Evolutionary conservation across 305 asterid species (phyloP).

Genomic region (Solanum hybrid): DNA sequence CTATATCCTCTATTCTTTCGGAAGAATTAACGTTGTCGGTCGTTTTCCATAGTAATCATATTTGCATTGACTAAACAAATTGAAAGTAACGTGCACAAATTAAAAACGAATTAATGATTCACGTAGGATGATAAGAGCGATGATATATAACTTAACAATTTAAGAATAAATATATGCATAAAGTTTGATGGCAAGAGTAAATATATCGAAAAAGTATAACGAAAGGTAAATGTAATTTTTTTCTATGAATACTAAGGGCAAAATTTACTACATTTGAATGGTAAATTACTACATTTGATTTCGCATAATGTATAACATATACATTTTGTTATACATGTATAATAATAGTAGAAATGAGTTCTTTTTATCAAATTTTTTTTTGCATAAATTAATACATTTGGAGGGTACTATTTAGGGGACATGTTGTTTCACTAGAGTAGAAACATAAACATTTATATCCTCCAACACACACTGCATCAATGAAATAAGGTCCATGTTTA

Average conservation of each 20-base stretch:
- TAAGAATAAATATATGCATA: too few relatives aligned
- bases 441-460: not conserved
- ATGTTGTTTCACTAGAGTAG: not conserved
- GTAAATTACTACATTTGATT: too few relatives aligned
- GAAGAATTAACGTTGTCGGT: not conserved
- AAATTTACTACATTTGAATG: too few relatives aligned
- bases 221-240: too few relatives aligned
- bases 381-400: not conserved
- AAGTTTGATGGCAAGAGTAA: too few relatives aligned
- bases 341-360: not conserved
- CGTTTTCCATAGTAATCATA: not conserved
- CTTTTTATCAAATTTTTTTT: not conserved
- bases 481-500: not conserved
- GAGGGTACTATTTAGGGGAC: not conserved
- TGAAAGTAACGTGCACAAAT: not conserved
- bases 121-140: too few relatives aligned
- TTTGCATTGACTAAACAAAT: not conserved
- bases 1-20: not conserved
- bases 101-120: too few relatives aligned
- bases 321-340: not conserved
- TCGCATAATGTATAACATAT: not conserved
- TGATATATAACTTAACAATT: too few relatives aligned
- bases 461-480: not conserved
- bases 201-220: too few relatives aligned
- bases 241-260: too few relatives aligned